Evolutionary conservation across 805 yeast genomes (phyloP), one percentile per base, ranked within the genome.

Genomic region (Grigorovia yakushimaensis): DNA sequence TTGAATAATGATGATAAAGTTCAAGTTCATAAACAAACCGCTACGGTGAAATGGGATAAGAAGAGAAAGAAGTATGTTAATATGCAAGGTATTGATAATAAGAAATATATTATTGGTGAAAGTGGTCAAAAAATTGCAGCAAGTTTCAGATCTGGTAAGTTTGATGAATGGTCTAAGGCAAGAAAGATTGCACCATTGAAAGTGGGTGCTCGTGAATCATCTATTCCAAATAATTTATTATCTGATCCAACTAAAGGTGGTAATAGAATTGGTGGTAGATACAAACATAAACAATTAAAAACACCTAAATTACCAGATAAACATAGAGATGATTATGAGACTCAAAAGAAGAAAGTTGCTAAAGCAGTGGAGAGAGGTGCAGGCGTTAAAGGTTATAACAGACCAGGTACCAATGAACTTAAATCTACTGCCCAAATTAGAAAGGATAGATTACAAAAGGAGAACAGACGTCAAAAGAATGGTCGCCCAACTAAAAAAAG

Each of bases 231-330:
- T 24, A 65, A 65, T 49, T 59, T 63, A 43, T 49, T 63, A n/a
- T 37, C 55, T 27, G 68, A 61, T 61, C 67, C 63, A 52, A 56
- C 48, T 42, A 47, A 51, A 37, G 41, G 37, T n/a, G 47, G 44
- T 37, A 41, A 33, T 15, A 45, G 48, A 43, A 49, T 55, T 5
- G 68, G 73, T 36, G 76, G 77, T 48, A 67, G 76, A 54, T 87
- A 79, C 73, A 79, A 79, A 66, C 98, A 93, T 62, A 79, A 81
- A 52, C 78, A 77, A 59, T 70, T 70, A 42, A 76, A 77, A 51
- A 89, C 96, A 2, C 99, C 99, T 39, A 85, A 80, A 61, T 68
- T 82, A 39, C 96, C 98, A n/a, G 97, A 88, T 60, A 88, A 77
- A 67, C 79, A 72, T 55, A 79, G 98, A 68, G 96, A 89, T 60